Percentiles rank a stretch among this genome's conserved stretches.
These are phyloP conservation scores for Cladosporium sp. DNA, from an alignment of 2,329 filamentous ascomycete species.

Conservation along the genomic window DNA sequence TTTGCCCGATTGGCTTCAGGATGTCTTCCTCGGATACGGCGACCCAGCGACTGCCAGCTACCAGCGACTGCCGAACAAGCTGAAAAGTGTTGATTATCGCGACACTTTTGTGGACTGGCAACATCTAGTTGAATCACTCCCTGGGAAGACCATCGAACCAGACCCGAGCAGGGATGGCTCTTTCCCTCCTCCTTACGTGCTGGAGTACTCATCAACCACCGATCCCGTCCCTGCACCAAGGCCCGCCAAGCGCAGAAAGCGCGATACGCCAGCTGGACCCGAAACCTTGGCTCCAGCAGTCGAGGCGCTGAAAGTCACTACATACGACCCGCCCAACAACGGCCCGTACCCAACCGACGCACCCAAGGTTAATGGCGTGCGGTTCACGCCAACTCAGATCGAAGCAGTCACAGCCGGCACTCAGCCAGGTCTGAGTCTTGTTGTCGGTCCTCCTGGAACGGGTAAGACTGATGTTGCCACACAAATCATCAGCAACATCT, in stretches of 20 bases:
- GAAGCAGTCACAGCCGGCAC: slow-evolving; percentile 91
- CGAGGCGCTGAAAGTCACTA: slow-evolving; percentile 73
- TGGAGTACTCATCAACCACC: slow-evolving; percentile 52
- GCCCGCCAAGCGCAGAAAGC: slow-evolving; percentile 78
- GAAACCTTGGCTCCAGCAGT: slow-evolving; percentile 49
- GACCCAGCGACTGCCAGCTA: slow-evolving; percentile 85
- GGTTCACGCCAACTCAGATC: slow-evolving; percentile 85
- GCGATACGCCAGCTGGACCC: slow-evolving; percentile 63
- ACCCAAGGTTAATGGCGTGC: slow-evolving; percentile 73
- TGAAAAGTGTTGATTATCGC: slow-evolving; percentile 77
- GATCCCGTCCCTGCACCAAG: slow-evolving; percentile 42
- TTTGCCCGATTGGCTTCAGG: slow-evolving; percentile 85
- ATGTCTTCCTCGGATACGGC: slow-evolving; percentile 95
- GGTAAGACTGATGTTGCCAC: slow-evolving; percentile 99
- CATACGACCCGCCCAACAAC: slow-evolving; percentile 80
- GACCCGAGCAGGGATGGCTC: slow-evolving; percentile 63
- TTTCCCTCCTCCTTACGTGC: slow-evolving; percentile 81
- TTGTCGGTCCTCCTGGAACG: slow-evolving; percentile 91
- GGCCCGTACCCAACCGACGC: slow-evolving; percentile 84
- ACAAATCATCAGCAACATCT: slow-evolving; percentile 97
- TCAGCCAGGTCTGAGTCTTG: slow-evolving; percentile 86
- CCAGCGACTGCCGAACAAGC: slow-evolving; percentile 69
- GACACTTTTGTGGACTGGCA: slow-evolving; percentile 97
- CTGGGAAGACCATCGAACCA: slow-evolving; percentile 80
- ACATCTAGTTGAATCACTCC: slow-evolving; percentile 81